Evolutionary conservation across 2,329 filamentous ascomycete genomes (phyloP).

Genomic region (Rugonectria rugulosa): DNA sequence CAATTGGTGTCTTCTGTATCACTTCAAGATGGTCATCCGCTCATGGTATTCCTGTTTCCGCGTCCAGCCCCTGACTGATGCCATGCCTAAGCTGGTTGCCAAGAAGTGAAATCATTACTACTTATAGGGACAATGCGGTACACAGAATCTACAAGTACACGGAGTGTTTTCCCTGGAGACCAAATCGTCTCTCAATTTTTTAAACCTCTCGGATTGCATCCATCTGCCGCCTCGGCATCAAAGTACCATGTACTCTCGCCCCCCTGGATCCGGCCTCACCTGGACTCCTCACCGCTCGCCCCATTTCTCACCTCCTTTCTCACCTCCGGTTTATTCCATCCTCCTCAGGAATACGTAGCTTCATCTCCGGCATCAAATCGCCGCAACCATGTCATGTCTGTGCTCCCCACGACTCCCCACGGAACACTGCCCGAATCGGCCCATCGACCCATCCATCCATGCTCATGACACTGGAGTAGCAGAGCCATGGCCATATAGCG

Average conservation of each 20-base stretch:
- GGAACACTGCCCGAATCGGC: slow-evolving; percentile 26
- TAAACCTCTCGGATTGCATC: background rate
- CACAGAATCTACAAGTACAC: too few relatives aligned
- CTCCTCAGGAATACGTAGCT: slow-evolving; percentile 1
- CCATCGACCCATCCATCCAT: slow-evolving; percentile 41
- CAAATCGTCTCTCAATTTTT: background rate
- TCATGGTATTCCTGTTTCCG: slow-evolving; percentile 1
- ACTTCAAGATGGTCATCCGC: background rate
- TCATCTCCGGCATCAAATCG: slow-evolving; percentile 17
- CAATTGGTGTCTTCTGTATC: slow-evolving; percentile 1
- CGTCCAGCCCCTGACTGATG: background rate
- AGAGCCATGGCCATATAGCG: slow-evolving; percentile 38
- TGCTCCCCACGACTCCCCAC: slow-evolving; percentile 36
- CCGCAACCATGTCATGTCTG: slow-evolving; percentile 36
- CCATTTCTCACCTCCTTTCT: slow-evolving; percentile 18
- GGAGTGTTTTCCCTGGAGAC: too few relatives aligned
- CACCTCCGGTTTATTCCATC: slow-evolving; percentile 24
- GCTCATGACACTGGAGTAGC: slow-evolving; percentile 31
- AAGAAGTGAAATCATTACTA: slow-evolving; percentile 7
- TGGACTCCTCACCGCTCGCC: slow-evolving; percentile 2
- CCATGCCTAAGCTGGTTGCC: background rate
- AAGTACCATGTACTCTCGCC: background rate
- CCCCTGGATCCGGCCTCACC: background rate
- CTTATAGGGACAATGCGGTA: too few relatives aligned
- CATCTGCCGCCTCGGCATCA: slow-evolving; percentile 9